Percentiles rank a stretch among this genome's conserved stretches.
Conservation (phyloP, 108 stramenopile genomes). For the Cyclotella baltica region DNA sequence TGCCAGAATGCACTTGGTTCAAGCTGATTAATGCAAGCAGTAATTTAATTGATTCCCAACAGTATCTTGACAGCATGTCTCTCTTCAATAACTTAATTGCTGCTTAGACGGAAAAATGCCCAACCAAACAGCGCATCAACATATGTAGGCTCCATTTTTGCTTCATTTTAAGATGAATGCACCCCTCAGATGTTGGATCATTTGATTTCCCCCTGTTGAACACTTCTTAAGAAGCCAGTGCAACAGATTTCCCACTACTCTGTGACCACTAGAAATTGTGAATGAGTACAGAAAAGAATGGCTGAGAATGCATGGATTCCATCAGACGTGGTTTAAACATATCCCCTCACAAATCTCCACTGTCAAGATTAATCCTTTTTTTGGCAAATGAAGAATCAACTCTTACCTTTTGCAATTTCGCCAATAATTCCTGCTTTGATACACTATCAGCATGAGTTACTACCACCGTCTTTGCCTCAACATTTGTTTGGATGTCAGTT, state of each 20-base stretch:
- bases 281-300: background rate
- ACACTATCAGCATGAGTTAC: slow-evolving; percentile 67
- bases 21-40: no score
- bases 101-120: no score
- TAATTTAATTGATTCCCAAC: no score
- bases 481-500: slow-evolving; percentile 67
- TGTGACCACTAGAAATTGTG: slow-evolving; percentile 52
- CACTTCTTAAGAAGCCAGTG: slow-evolving; percentile 35
- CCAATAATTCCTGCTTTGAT: slow-evolving; percentile 66
- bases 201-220: background rate
- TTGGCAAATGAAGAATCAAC: background rate
- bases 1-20: no score
- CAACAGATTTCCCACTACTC: slow-evolving; percentile 69
- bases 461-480: slow-evolving; percentile 74
- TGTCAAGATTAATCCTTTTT: background rate
- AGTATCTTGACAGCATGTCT: no score
- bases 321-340: background rate
- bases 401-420: slow-evolving; percentile 79
- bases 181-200: background rate
- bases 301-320: background rate
- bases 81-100: no score
- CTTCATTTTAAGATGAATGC: no score
- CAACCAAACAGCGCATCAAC: no score
- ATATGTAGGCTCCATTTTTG: no score
- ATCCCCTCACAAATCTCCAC: no score